These are phyloP conservation scores for Penicilliopsis zonata DNA, from an alignment of 495 filamentous ascomycete species.

Conservation along the genomic window DNA sequence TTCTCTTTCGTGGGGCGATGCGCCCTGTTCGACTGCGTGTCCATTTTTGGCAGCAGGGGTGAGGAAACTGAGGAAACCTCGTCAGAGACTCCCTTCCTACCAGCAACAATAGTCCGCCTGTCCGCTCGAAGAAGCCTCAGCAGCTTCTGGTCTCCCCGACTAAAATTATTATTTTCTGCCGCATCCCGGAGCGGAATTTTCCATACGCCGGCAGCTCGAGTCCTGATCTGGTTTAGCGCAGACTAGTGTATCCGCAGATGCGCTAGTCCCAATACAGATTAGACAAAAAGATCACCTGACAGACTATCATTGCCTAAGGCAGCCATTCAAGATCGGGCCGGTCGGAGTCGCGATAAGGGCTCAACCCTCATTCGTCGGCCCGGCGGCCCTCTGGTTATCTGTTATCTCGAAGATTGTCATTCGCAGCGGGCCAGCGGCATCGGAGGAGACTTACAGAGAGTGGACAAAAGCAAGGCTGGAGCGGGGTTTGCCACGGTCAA, in stretches of 20 bases:
- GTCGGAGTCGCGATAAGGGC: slow-evolving; percentile 4
- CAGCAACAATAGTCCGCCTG: slow-evolving; percentile 5
- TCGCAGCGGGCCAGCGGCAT: too few relatives aligned
- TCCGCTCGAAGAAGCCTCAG: too few relatives aligned
- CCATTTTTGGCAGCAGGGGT: slow-evolving; percentile 49
- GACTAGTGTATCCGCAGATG: neutral
- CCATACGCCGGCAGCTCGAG: slow-evolving; percentile 12
- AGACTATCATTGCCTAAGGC: too few relatives aligned
- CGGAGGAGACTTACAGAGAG: too few relatives aligned
- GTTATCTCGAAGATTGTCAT: too few relatives aligned
- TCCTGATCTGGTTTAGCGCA: slow-evolving; percentile 9
- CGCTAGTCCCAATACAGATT: too few relatives aligned
- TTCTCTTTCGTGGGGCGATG: slow-evolving; percentile 87
- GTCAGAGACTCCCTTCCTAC: slow-evolving; percentile 10
- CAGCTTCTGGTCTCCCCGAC: slow-evolving; percentile 9
- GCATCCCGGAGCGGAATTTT: slow-evolving; percentile 17
- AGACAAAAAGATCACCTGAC: too few relatives aligned
- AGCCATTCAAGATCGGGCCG: slow-evolving; percentile 3
- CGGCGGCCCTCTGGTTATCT: too few relatives aligned
- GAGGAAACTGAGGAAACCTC: slow-evolving; percentile 22
- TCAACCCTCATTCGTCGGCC: slow-evolving; percentile 3
- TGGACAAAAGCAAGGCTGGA: too few relatives aligned
- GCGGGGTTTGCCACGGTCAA: too few relatives aligned
- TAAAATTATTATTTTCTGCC: slow-evolving; percentile 26
- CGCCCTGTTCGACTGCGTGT: slow-evolving; percentile 71